phyloP scores from a whole-genome alignment of 2,329 filamentous ascomycete species.

The Rutstroemia sp. region DNA sequence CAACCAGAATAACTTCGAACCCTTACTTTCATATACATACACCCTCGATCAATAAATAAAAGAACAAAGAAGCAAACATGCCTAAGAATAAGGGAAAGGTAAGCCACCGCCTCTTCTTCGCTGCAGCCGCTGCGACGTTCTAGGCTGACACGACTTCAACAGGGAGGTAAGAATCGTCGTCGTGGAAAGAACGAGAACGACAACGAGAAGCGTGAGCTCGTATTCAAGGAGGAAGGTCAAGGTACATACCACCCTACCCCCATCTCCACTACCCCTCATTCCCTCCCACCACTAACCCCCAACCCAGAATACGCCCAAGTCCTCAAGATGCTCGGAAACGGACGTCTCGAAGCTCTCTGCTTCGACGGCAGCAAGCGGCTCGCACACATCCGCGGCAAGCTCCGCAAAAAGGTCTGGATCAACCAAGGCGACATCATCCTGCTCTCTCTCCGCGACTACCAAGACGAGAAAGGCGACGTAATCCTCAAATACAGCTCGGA shows the following conservation, averaged over 20 bases:
- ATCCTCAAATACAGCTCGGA: constrained; percentile 95
- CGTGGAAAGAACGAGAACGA: constrained; percentile 99
- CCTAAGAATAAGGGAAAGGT: constrained; percentile 99
- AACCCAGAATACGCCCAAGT: constrained; percentile 70
- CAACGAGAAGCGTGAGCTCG: constrained; percentile 97
- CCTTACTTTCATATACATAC: constrained; percentile 1
- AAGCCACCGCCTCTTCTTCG: constrained; percentile 29
- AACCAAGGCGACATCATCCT: constrained; percentile 96
- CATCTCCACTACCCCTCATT: neutral
- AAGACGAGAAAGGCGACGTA: constrained; percentile 88
- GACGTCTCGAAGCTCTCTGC: constrained; percentile 81
- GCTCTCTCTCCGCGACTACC: constrained; percentile 81
- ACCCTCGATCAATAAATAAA: constrained; percentile 1
- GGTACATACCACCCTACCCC: constrained; percentile 36
- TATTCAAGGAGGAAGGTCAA: constrained; percentile 98
- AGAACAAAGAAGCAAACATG: constrained; percentile 50
- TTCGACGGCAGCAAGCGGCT: constrained; percentile 89
- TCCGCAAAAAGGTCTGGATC: constrained; percentile 99
- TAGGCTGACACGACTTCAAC: constrained; percentile 26
- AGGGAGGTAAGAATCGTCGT: constrained; percentile 98
- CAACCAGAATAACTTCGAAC: neutral
- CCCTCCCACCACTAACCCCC: neutral
- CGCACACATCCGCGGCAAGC: constrained; percentile 86
- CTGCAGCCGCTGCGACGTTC: neutral
- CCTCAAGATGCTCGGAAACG: constrained; percentile 94